phyloP scores from a whole-genome alignment of 352 stramenopile species.

The Phytophthora aleatoria region DNA sequence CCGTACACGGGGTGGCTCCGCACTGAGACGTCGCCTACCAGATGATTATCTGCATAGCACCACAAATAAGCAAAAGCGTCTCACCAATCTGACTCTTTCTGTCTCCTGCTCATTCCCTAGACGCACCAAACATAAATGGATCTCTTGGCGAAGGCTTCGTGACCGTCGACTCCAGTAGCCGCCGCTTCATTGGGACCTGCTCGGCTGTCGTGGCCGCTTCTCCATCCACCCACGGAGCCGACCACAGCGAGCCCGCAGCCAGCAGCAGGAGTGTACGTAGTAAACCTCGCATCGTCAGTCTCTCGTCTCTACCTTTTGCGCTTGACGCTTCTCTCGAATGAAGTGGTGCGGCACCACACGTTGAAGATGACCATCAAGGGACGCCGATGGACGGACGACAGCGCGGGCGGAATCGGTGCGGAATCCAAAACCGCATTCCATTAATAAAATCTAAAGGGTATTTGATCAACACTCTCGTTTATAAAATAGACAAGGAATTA shows the following conservation, averaged over 20 bases:
- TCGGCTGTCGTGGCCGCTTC: conserved; percentile 1
- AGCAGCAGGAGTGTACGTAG: background rate
- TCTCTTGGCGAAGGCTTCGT: conserved; percentile 45
- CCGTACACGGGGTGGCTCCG: conserved; percentile 62
- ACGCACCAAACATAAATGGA: conserved; percentile 60
- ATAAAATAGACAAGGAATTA: too few species aligned
- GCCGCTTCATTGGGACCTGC: conserved; percentile 29
- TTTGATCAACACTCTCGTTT: too few species aligned
- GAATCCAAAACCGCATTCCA: too few species aligned
- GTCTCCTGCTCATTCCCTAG: background rate
- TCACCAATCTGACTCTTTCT: background rate
- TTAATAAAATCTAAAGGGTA: too few species aligned
- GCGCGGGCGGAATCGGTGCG: too few species aligned
- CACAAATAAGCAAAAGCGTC: background rate
- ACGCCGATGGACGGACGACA: too few species aligned
- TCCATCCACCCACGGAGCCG: background rate
- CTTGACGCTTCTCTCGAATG: too few species aligned
- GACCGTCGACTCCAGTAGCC: conserved; percentile 30
- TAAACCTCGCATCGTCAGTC: background rate
- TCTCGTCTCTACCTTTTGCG: background rate
- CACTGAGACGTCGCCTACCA: conserved; percentile 59
- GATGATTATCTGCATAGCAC: conserved; percentile 51
- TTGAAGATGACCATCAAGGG: too few species aligned
- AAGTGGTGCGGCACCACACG: too few species aligned
- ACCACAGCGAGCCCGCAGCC: background rate